phyloP scores from a whole-genome alignment of 148 eudicot genomes.

The Linanthus parryae region DNA sequence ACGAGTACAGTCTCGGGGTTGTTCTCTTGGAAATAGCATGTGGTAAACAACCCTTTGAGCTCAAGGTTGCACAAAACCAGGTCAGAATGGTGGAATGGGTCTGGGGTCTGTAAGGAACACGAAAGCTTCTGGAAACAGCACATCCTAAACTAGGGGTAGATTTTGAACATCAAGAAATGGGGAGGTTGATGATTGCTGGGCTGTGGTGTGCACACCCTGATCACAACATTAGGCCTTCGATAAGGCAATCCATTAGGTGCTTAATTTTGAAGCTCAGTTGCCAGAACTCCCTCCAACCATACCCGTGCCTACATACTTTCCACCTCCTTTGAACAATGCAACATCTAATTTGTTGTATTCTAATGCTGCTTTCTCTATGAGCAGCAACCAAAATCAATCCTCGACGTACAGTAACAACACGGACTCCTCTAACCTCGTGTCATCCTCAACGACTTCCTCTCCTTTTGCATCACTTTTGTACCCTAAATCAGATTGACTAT shows the following conservation, averaged over 20 bases:
- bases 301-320: too few species aligned
- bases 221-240: conserved; percentile 15
- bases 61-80: neutral
- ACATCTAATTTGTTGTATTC: too few species aligned
- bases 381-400: too few species aligned
- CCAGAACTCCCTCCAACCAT: conserved; percentile 14
- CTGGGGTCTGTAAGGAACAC: conserved; percentile 24
- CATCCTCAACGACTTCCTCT: too few species aligned
- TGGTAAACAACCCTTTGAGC: conserved; percentile 19
- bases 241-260: conserved; percentile 22
- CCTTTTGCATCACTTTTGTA: too few species aligned
- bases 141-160: conserved; percentile 11
- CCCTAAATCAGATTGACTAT: too few species aligned
- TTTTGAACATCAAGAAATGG: conserved; percentile 12
- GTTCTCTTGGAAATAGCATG: conserved; percentile 24
- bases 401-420: too few species aligned
- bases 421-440: too few species aligned
- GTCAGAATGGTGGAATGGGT: conserved; percentile 22
- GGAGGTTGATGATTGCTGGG: conserved; percentile 15
- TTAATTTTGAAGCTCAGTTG: conserved; percentile 18
- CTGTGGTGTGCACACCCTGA: conserved; percentile 30
- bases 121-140: conserved; percentile 10
- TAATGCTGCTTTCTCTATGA: too few species aligned
- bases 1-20: conserved; percentile 22
- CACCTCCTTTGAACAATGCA: too few species aligned